These are phyloP conservation scores for Guadua angustifolia DNA, from an alignment of 176 grass and related monocot genomes.

Conservation along the genomic window DNA sequence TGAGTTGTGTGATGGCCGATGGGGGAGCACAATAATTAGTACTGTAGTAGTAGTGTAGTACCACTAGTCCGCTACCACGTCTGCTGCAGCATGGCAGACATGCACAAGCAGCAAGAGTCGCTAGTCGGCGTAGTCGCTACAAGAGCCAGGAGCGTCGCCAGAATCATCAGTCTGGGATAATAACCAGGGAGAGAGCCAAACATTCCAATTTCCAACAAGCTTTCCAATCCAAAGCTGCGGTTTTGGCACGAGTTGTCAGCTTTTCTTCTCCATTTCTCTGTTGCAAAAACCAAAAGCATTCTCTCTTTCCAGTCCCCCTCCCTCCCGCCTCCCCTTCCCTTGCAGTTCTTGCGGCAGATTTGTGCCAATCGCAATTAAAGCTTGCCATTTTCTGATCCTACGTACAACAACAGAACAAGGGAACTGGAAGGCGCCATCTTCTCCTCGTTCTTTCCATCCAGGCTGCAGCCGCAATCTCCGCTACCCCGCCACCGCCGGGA, in stretches of 20 bases:
- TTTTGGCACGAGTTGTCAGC: conserved; percentile 20
- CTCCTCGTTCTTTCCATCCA: conserved; percentile 10
- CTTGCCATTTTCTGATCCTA: background rate
- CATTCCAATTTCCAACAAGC: background rate
- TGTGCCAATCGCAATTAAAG: background rate
- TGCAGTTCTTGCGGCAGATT: background rate
- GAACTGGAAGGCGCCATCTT: background rate
- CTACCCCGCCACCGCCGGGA: background rate
- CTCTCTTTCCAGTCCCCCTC: background rate
- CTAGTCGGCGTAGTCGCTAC: background rate
- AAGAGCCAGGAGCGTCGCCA: background rate
- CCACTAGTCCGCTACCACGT: background rate
- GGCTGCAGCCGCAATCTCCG: background rate
- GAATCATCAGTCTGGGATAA: background rate
- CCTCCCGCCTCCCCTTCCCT: background rate
- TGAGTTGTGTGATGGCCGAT: background rate
- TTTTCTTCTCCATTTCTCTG: background rate
- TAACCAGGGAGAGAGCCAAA: background rate
- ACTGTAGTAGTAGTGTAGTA: background rate
- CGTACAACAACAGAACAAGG: background rate
- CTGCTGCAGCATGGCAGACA: background rate
- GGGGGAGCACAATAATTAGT: background rate
- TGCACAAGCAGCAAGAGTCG: background rate
- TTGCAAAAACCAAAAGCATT: background rate
- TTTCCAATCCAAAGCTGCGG: conserved; percentile 14